These are phyloP conservation scores for Besnoitia besnoiti DNA, from an alignment of 169 alveolate species.

Conservation along the genomic window DNA sequence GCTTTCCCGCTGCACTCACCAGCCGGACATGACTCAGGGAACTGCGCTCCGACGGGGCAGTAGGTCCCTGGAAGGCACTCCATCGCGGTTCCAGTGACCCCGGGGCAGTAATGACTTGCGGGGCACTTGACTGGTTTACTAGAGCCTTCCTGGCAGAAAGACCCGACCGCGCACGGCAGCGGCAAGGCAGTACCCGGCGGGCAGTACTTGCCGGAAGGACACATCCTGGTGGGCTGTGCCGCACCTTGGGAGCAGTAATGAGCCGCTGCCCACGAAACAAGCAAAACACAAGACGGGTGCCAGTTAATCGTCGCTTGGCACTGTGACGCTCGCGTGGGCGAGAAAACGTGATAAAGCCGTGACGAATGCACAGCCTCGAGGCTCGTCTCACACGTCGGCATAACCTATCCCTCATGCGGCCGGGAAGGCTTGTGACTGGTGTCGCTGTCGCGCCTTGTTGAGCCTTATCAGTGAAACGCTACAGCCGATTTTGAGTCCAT, in stretches of 20 bases:
- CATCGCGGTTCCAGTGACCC: conserved; percentile 14
- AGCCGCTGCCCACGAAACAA: background rate
- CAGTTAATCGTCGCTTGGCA: background rate
- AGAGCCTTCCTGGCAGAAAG: conserved; percentile 76
- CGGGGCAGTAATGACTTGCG: conserved; percentile 56
- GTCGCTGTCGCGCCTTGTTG: too few relatives aligned
- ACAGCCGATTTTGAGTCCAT: too few relatives aligned
- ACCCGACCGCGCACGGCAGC: conserved; percentile 74
- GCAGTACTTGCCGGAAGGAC: background rate
- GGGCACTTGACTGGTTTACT: conserved; percentile 73
- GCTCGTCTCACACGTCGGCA: too few relatives aligned
- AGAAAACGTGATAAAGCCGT: too few relatives aligned
- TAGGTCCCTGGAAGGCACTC: conserved; percentile 65
- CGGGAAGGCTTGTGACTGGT: too few relatives aligned
- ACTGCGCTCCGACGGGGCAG: conserved; percentile 54
- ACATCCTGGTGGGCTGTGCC: background rate
- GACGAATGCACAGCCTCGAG: too few relatives aligned
- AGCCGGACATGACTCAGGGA: conserved; percentile 9
- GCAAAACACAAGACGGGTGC: background rate
- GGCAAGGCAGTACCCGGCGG: background rate
- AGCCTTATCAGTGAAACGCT: too few relatives aligned
- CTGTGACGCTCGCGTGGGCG: too few relatives aligned
- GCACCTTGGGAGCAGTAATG: background rate
- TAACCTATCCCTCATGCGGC: too few relatives aligned
- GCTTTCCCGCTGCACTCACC: background rate